Base-by-base conservation (phyloP, 768 basidiomycete genomes). In the Melanogaster broomeanus region DNA sequence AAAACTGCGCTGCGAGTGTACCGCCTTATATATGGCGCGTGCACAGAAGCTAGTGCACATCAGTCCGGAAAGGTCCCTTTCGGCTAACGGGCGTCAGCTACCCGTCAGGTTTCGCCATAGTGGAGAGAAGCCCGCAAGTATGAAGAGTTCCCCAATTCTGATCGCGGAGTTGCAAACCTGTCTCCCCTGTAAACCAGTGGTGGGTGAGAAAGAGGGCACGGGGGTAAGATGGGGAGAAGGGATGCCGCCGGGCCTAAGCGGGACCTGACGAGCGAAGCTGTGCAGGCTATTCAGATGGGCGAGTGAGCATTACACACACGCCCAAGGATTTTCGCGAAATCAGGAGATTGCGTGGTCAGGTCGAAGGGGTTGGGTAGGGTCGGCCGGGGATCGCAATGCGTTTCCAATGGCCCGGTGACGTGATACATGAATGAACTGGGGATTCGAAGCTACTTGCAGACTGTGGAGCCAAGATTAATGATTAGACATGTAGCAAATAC, bases 141-240 rank as follows among this genome's bases (percentile, higher is more conserved):
- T 53, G 65, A 65, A 45, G 49, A 64, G 37, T 45, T 55, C 56
- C 28, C 65, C 58, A 61, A 58, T 67, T 63, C 34, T 28, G 58
- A 31, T 63, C 66, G 65, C 65, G 65, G 65, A 65, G 66, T 65
- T 61, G 57, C 1, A 66, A 65, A 52, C 15, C 10, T n/a, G 44
- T 18, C 15, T 38, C 30, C 45, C 37, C 49, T 44, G 35, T n/a
- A 39, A 43, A 45, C 34, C 16, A 3, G 41, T 40, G 22, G 27
- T 34, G 30, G 46, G 45, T 51, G 24, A 25, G 30, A 45, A 10
- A 1, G 22, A 48, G 54, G 51, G 49, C 58, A 53, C 35, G 48
- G 48, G 52, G 46, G 12, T 31, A 3, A 41, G 33, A 27, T 41
- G 30, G 33, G 6, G 19, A 25, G 41, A 49, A 25, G 21, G 21